Evolutionary conservation across 345 rosid genomes (phyloP), one percentile per base, ranked within the genome.

Genomic region (Brassica incana): DNA sequence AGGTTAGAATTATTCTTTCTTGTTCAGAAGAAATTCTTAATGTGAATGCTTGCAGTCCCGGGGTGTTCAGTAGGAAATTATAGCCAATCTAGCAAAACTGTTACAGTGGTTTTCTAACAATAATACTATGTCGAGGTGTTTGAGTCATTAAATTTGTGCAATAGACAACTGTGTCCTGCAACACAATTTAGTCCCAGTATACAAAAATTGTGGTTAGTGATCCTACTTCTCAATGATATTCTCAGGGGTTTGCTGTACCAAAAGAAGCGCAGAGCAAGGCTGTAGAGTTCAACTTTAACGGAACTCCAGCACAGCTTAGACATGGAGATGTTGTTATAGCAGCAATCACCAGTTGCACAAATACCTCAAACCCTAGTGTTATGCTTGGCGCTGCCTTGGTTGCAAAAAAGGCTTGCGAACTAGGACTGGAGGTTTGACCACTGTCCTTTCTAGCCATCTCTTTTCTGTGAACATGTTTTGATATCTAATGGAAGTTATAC

Each of bases 361-460:
- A 94, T 81, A 94, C 98, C 63, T 94, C 97, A 76, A 94, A 94
- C 80, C 98, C 97, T 3, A 94, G 93, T 82, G 97, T 94, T 10
- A 90, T 94, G 97, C 97, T 94, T 77, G 98, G 97, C 72, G 96
- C 97, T 81, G 97, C 95, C 74, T 77, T 94, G 88, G 98, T 90
- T 80, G 98, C 98, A 5, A 90, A 86, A 84, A 94, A 94, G 76
- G 98, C 98, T 54, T 92, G 92, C 78, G 98, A 92, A 7, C 79
- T 88, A 62, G 98, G 97, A 75, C 80, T 92, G 83, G 89, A 90
- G 92, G 98, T 93, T 76, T 35, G 88, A 16, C 73, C 35, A 77
- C 72, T 43, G 6, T 74, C 81, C 33, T 81, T 67, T 23, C 60
- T 32, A 11, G 61, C 30, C 8, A 32, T 25, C 23, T 72, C 70